These are phyloP conservation scores for Tremellales sp. DNA, from an alignment of 1,284 basidiomycete species.

Conservation along the genomic window DNA sequence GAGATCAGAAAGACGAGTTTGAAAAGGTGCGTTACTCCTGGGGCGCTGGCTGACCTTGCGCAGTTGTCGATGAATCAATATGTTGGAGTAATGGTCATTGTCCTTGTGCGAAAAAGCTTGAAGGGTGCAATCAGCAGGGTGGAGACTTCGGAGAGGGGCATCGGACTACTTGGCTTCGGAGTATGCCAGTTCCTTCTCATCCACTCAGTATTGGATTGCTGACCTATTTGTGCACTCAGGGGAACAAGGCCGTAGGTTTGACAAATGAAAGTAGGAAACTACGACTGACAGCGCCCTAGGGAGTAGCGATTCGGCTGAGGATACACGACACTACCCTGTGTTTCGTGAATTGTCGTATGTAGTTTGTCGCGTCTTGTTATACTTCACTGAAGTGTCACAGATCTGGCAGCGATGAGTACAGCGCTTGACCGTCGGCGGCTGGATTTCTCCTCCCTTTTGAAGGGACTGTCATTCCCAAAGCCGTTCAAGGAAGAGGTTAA, in stretches of 20 bases:
- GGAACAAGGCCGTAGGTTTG: slow-evolving; percentile 17
- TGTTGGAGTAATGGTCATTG: slow-evolving; percentile 53
- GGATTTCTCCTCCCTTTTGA: slow-evolving; percentile 32
- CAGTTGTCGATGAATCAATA: slow-evolving; percentile 37
- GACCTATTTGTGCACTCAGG: neutral
- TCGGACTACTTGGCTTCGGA: slow-evolving; percentile 42
- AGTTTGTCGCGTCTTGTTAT: slow-evolving; percentile 47
- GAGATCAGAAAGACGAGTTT: slow-evolving; percentile 43
- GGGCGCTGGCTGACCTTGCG: slow-evolving; percentile 3
- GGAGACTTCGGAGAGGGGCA: slow-evolving; percentile 34
- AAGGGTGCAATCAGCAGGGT: slow-evolving; percentile 22
- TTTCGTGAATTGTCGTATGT: slow-evolving; percentile 57
- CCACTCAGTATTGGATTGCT: neutral
- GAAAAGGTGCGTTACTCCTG: slow-evolving; percentile 24
- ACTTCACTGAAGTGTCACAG: slow-evolving; percentile 43
- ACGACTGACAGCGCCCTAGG: slow-evolving; percentile 11
- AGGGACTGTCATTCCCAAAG: slow-evolving; percentile 27
- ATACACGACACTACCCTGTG: slow-evolving; percentile 49
- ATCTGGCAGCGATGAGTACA: slow-evolving; percentile 56
- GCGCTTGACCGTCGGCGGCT: slow-evolving; percentile 50
- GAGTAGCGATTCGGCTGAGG: slow-evolving; percentile 46
- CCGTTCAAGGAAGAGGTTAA: slow-evolving; percentile 12
- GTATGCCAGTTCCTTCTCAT: slow-evolving; percentile 13
- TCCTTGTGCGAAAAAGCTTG: slow-evolving; percentile 51
- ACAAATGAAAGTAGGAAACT: neutral